Base-by-base conservation (phyloP, 495 filamentous ascomycete genomes). In the Aspergillus taichungensis region DNA sequence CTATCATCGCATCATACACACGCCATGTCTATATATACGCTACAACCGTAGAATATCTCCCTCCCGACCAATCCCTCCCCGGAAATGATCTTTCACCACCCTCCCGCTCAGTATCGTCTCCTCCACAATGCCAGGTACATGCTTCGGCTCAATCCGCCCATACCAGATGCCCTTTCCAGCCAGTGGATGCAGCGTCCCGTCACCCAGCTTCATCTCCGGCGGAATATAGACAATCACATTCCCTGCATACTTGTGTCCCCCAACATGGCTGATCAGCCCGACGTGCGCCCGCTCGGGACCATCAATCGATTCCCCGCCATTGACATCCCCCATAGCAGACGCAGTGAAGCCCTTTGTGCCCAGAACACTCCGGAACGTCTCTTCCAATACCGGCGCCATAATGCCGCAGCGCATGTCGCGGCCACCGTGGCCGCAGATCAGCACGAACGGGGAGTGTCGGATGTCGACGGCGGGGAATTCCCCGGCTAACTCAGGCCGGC, bases 211-310 rank as follows among this genome's bases (percentile, higher is more conserved):
- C 60, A 69, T 67, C 43, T 51, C 48, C 4, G 81, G 82, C 3
- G 91, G 91, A 3, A 95, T 66, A 60, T 98, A 97, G 0, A 98
- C 69, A 64, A 98, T 83, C 53, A 95, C 75, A 54, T 98, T 98
- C 1, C 91, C 92, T 8, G 54, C 54, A 41, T 56, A 56, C 38
- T 56, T 56, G 41, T 56, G 54, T 5, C 54, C 54, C 5, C 54
- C 54, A 12, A 97, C 78, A 67, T 97, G 91, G 59, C 85, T 91
- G 46, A 91, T 88, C 37, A 84, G 60, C 1, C 79, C 87, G 6
- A 95, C 75, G 49, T 79, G 72, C 3, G 75, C 77, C 37, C 68
- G 65, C 0, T 45, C 45, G 3, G 62, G 65, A 12, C 40, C 51
- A 40, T 69, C 66, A 2, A 64, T 37, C 0, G 37, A 42, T 10